Base-by-base conservation (phyloP, 2,329 filamentous ascomycete genomes). In the Sporothrix euskadiensis region DNA sequence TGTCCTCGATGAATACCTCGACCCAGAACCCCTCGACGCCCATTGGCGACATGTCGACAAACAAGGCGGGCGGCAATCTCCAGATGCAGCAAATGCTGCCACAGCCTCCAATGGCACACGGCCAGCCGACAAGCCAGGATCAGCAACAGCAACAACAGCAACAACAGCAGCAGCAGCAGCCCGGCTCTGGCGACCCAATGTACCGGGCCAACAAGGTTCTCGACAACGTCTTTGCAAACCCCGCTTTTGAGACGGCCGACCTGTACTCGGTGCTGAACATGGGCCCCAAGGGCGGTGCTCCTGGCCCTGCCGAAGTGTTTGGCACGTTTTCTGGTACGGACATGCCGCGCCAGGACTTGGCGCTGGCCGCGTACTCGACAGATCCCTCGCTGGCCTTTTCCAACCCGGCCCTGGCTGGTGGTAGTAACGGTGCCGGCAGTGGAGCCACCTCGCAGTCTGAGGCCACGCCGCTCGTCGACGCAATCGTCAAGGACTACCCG, bases 401-500 rank as follows among this genome's bases (percentile, higher is more conserved):
- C 22, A 69, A 39, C 32, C 56, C 66, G 19, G 30, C 10, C 32
- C 30, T 22, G 22, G n/a, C 47, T 6, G 57, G 26, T 10, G 19
- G 26, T 26, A 2, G 22, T 10, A 30, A 19, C 57, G 41, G 35
- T 26, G 12, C 19, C 61, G 49, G 70, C 59, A 66, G 12, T 69
- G 14, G 41, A 16, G 8, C 69, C 52, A 47, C 63, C 59, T 49
- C 63, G 16, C 52, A 59, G 7, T 3, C 59, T 16, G 52, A 69
- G 9, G 66, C 56, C 47, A 76, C 76, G 12, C 76, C 78, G 10
- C 74, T 78, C 2, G 69, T 78, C 5, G 76, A 88, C 3, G 86
- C 85, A 5, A 87, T 81, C 0, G 82, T 76, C 30, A 82, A 83
- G 3, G 83, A 83, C 32, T 85, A 85, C 12, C 83, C 87, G 1